Base-by-base conservation (phyloP, 2,329 filamentous ascomycete species). In the Penicillium sp. region DNA sequence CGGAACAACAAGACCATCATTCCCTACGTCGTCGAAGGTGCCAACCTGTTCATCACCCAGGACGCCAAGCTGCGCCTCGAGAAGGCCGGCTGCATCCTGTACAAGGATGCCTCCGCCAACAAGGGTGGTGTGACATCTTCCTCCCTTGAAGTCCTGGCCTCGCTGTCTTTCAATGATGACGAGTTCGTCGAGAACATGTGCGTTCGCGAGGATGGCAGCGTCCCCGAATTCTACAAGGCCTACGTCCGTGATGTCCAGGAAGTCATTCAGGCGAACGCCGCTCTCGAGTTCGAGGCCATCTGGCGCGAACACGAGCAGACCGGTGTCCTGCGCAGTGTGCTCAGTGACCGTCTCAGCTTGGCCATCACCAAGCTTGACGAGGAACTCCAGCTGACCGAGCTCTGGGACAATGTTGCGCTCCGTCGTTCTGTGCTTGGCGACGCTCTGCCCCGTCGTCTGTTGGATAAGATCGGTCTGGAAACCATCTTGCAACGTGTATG, bases 71-170 rank as follows among this genome's bases (percentile, higher is more conserved):
- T 97, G 53, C 89, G 92, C 24, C 85, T 99, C 14, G 94, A 99
- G 78, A 88, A 91, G 66, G 92, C 93, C n/a, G 94, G 94, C 58
- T 95, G 91, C 71, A 86, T 97, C 67, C 78, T 99, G 39, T 97
- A 92, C 87, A 99, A 99, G 80, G 94, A 99, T 74, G 94, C 94
- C 5, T 96, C 91, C 37, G 92, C 93, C 55, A 99, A 99, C 84
- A 99, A 99, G 82, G 94, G 94, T 63, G 94, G 94, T 73, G 94
- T 99, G 44, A 99, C 94, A 0, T 97, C 92, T 1, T 97, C 94
- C 0, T 97, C 94, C 1, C 86, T 97, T 32, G 94, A 99, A 71
- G 94, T 99, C 6, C 85, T 99, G 24, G 94, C 94, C 8, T 94
- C 92, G 14, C 82, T 99, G 55, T 94, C 92, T 39, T 97, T 99